Conservation (phyloP, 352 stramenopile genomes). For the Nothophytophthora sp. region DNA sequence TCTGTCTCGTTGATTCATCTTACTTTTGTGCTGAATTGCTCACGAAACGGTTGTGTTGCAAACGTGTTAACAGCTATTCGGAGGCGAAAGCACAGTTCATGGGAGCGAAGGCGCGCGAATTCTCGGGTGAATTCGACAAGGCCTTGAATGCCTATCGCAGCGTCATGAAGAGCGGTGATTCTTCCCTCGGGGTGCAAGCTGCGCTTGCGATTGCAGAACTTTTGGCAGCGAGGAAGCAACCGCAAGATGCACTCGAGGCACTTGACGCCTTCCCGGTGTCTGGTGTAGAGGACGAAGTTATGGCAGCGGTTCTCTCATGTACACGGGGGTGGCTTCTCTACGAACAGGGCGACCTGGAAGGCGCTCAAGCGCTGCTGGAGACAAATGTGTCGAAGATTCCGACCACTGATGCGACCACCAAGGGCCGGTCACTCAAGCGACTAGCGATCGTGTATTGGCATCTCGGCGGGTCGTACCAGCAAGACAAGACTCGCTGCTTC, state of each 20-base stretch:
- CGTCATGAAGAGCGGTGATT: constrained; percentile 26
- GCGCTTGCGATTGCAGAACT: constrained; percentile 49
- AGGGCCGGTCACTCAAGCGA: constrained; percentile 58
- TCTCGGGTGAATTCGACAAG: constrained; percentile 45
- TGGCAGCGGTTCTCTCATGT: constrained; percentile 19
- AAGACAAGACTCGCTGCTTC: constrained; percentile 69
- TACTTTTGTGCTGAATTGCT: background rate
- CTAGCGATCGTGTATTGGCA: constrained; percentile 82
- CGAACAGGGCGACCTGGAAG: constrained; percentile 34
- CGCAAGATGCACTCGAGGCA: constrained; percentile 30
- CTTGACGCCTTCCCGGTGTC: constrained; percentile 26
- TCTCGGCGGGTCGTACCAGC: constrained; percentile 42
- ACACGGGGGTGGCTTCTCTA: constrained; percentile 57
- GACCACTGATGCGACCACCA: constrained; percentile 6
- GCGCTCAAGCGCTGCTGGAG: constrained; percentile 42
- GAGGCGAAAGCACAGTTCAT: constrained; percentile 55
- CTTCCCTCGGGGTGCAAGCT: constrained; percentile 27
- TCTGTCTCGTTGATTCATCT: constrained; percentile 5
- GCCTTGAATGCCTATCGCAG: constrained; percentile 46
- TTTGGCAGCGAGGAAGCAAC: constrained; percentile 29
- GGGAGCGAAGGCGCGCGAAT: constrained; percentile 50
- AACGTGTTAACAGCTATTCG: constrained; percentile 47
- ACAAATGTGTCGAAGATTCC: constrained; percentile 32
- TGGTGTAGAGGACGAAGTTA: constrained; percentile 21
- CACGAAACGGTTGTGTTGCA: no score